Evolutionary conservation across 2,329 filamentous ascomycete genomes (phyloP).

Genomic region (Dactylellina haptotyla): DNA sequence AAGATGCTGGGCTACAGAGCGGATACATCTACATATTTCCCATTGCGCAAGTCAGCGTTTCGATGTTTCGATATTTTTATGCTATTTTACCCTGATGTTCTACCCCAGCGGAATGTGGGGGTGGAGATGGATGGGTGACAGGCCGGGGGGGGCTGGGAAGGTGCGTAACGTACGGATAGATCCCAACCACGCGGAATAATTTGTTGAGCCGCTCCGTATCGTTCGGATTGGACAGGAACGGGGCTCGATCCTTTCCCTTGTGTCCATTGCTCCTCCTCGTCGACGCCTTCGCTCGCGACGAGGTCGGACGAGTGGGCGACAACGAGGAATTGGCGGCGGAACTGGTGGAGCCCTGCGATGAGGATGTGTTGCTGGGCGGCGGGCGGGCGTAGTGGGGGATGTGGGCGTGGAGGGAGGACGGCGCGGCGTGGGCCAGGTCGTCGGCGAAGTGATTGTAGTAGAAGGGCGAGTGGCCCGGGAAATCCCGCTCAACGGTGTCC

Average conservation of each 20-base stretch:
- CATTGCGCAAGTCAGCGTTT: neutral
- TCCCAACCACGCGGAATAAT: slow-evolving; percentile 46
- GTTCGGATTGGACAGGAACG: slow-evolving; percentile 10
- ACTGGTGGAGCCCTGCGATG: neutral
- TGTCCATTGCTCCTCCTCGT: neutral
- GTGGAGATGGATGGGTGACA: neutral
- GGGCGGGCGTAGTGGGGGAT: slow-evolving; percentile 38
- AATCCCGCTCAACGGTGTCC: slow-evolving; percentile 52
- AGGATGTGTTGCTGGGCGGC: slow-evolving; percentile 19
- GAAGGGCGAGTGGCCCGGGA: slow-evolving; percentile 44
- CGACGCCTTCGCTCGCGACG: slow-evolving; percentile 4
- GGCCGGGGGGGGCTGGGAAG: neutral
- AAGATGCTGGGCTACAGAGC: slow-evolving; percentile 43
- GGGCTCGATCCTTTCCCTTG: slow-evolving; percentile 14
- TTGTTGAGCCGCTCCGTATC: slow-evolving; percentile 36
- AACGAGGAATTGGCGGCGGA: neutral
- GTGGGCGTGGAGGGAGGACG: neutral
- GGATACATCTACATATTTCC: slow-evolving; percentile 37
- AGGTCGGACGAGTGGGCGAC: neutral
- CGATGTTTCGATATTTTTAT: neutral
- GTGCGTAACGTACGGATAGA: slow-evolving; percentile 38
- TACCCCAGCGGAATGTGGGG: neutral
- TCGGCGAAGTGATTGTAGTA: slow-evolving; percentile 18
- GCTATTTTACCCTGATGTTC: no score
- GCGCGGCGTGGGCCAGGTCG: slow-evolving; percentile 16